Base-by-base conservation (phyloP, 208 protist genomes). In the Acanthamoeba triangularis region DNA sequence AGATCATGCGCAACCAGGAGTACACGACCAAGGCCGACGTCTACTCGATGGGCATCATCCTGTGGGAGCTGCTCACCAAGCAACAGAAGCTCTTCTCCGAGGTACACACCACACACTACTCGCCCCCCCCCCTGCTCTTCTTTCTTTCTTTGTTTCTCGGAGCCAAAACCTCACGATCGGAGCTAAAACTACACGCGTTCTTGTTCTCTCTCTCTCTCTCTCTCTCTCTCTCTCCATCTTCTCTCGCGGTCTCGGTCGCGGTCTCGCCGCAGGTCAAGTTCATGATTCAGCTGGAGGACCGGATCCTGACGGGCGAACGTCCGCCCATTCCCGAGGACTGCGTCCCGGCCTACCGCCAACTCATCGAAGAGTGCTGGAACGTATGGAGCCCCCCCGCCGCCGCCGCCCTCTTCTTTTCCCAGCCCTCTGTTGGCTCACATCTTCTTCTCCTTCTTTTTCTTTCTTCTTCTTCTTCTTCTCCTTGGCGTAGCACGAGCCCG, bases 1-100 rank as follows among this genome's bases (percentile, higher is more conserved):
- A 78, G 69, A n/a, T 78, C 30, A 78, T 78, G 69, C 69, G 69
- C 37, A 78, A 78, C 30, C n/a, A 95, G 33, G 90, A 94, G 28
- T 97, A 95, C 80, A 96, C 96, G 2, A 78, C 85, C 20, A 96
- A 96, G 65, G 82, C 67, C 33, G 96, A 97, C 69, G 82, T 96
- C 16, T 97, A 94, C 52, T 96, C 94, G 33, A 93, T 97, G 87
- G 94, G 94, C 61, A 96, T 97, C 44, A 96, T 97, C 54, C 25
- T 97, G 1, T 97, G 96, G 96, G 96, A 97, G 80, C 94, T 97
- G 78, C 65, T 93, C 0, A 78, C 69, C 3, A 30, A 41, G 30
- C 69, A 78, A 14, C 69, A 78, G 69, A 78, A 78, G 37, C 69
- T 78, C 33, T 78, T 78, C 69, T n/a, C 69, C 69, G 69, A 78